A percentile compares a stretch with the other conserved stretches of the same genome.
These are phyloP conservation scores for Erigeron philadelphicus DNA, from an alignment of 140 eudicot genomes.

Conservation along the genomic window DNA sequence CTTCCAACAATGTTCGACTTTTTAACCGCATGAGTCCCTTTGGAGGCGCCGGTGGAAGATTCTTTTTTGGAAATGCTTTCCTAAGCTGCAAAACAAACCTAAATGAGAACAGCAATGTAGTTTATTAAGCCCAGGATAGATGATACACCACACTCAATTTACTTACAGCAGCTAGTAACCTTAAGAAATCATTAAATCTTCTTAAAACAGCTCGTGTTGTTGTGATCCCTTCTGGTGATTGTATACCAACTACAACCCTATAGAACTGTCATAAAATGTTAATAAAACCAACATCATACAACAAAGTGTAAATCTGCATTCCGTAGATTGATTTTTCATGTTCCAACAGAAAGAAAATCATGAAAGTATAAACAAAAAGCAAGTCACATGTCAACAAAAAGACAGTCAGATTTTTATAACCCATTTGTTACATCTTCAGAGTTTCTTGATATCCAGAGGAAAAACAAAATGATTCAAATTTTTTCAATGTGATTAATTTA, in stretches of 20 bases:
- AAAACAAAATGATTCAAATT: not conserved
- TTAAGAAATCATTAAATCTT: conserved; percentile 93
- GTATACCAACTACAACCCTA: conserved; percentile 91
- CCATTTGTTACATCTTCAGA: not conserved
- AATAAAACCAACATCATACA: conserved; percentile 16
- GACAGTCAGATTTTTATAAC: not conserved
- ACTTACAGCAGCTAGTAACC: conserved; percentile 87
- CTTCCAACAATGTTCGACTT: conserved; percentile 81
- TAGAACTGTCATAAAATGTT: conserved; percentile 72
- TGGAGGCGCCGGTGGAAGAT: conserved; percentile 85
- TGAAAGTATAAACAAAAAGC: not conserved
- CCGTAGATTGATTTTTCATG: not conserved
- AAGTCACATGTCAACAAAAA: conserved; percentile 12
- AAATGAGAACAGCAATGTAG: not conserved
- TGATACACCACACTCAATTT: not conserved
- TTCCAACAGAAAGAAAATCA: conserved; percentile 3
- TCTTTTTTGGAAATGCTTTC: conserved; percentile 67
- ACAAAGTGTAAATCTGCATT: not conserved
- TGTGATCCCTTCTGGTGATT: conserved; percentile 87
- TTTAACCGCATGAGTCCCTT: conserved; percentile 74
- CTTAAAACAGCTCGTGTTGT: conserved; percentile 77
- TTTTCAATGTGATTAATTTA: not conserved
- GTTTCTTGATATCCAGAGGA: conserved; percentile 3
- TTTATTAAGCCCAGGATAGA: not conserved
- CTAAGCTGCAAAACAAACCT: conserved; percentile 48